These are phyloP conservation scores for Haberlea rhodopensis DNA, from an alignment of 257 asterid species.

Conservation along the genomic window DNA sequence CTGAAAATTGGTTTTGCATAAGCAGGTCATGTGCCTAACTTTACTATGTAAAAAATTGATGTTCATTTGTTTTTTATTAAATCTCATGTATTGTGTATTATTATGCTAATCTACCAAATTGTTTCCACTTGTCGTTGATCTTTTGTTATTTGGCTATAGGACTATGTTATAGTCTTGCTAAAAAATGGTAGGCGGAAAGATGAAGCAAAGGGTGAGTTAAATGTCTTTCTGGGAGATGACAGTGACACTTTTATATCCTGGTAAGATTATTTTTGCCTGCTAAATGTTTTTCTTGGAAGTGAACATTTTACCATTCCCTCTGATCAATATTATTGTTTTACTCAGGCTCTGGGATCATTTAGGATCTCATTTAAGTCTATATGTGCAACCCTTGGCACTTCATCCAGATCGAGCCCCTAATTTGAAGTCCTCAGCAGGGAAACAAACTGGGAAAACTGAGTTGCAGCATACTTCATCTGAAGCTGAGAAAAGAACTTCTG, in stretches of 20 bases:
- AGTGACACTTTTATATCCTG: slow-evolving; percentile 78
- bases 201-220: slow-evolving; percentile 87
- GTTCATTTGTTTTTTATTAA: slow-evolving; percentile 1
- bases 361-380: slow-evolving; percentile 55
- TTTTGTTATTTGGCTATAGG: slow-evolving; percentile 52
- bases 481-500: slow-evolving; percentile 41
- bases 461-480: slow-evolving; percentile 46
- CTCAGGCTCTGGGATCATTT: slow-evolving; percentile 95
- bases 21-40: slow-evolving; percentile 15
- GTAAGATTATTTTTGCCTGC: slow-evolving; percentile 40
- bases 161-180: slow-evolving; percentile 84
- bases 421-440: slow-evolving; percentile 30
- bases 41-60: not conserved
- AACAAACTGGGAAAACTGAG: slow-evolving; percentile 37
- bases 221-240: slow-evolving; percentile 91
- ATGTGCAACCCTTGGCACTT: slow-evolving; percentile 48
- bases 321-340: slow-evolving; percentile 22
- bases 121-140: slow-evolving; percentile 23
- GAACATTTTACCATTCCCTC: slow-evolving; percentile 16
- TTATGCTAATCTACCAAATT: not conserved
- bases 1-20: slow-evolving; percentile 9
- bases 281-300: slow-evolving; percentile 9
- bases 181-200: slow-evolving; percentile 93
- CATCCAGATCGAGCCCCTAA: slow-evolving; percentile 37
- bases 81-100: slow-evolving; percentile 10